phyloP scores from a whole-genome alignment of 2,329 filamentous ascomycete genomes.

The Nemania bipapillata region DNA sequence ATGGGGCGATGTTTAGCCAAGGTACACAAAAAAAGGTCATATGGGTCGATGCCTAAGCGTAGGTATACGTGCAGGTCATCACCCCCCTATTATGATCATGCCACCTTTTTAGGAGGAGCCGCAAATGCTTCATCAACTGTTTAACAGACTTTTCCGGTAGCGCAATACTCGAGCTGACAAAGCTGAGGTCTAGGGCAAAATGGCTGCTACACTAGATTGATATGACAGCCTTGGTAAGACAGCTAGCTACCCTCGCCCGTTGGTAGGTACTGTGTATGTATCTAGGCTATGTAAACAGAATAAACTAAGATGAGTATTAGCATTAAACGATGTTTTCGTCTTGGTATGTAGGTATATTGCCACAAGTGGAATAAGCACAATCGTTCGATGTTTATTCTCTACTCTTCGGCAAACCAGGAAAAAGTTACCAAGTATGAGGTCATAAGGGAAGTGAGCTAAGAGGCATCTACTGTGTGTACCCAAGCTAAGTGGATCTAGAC shows the following conservation, averaged over 20 bases:
- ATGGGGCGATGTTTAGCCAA: constrained; percentile 21
- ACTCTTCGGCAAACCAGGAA: constrained; percentile 20
- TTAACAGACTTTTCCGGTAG: neutral
- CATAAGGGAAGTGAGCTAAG: constrained; percentile 31
- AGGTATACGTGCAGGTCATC: constrained; percentile 25
- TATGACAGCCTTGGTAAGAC: neutral
- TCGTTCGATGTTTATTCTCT: constrained; percentile 44
- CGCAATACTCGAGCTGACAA: constrained; percentile 14
- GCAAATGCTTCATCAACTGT: constrained; percentile 20
- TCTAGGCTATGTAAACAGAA: too few species aligned
- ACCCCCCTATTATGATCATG: constrained; percentile 42
- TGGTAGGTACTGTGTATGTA: neutral
- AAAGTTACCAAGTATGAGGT: constrained; percentile 41
- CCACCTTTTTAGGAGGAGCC: constrained; percentile 35
- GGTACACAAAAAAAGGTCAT: constrained; percentile 28
- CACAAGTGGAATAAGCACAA: constrained; percentile 42
- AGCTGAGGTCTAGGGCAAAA: neutral
- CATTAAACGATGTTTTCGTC: constrained; percentile 15
- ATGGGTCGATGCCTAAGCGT: constrained; percentile 41
- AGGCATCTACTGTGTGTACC: neutral
- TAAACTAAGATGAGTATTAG: neutral
- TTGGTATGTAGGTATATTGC: constrained; percentile 33
- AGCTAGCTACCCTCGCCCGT: neutral
- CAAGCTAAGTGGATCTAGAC: neutral
- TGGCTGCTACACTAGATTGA: neutral